phyloP scores from a whole-genome alignment of 108 stramenopile genomes.

The Conticribra guillardii region DNA sequence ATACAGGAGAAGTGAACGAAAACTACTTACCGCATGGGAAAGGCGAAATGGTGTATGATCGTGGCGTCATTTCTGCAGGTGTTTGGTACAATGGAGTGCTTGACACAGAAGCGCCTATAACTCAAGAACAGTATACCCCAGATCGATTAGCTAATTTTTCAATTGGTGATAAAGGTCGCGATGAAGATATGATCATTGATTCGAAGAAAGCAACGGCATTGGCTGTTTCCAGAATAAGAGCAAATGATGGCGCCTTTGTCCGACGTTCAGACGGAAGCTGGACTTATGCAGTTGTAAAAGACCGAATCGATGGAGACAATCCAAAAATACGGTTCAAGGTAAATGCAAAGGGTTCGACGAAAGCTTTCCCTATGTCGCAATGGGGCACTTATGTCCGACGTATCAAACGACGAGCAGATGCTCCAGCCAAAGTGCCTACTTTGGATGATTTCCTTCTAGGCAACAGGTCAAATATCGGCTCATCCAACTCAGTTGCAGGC shows the following conservation, averaged over 20 bases:
- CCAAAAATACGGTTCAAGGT: conserved; percentile 43
- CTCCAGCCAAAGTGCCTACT: conserved; percentile 10
- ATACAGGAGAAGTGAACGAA: conserved; percentile 46
- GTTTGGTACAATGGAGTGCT: conserved; percentile 53
- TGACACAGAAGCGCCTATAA: conserved; percentile 38
- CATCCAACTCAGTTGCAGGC: conserved; percentile 28
- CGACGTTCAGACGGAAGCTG: conserved; percentile 47
- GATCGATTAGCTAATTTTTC: conserved; percentile 24
- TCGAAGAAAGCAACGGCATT: conserved; percentile 36
- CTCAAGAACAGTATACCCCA: conserved; percentile 20
- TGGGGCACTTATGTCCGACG: conserved; percentile 41
- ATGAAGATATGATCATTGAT: conserved; percentile 44
- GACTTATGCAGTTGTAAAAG: conserved; percentile 47
- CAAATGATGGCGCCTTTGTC: conserved; percentile 46
- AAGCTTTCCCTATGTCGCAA: conserved; percentile 38
- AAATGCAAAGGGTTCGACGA: conserved; percentile 43
- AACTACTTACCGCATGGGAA: conserved; percentile 37
- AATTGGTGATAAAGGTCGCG: conserved; percentile 45
- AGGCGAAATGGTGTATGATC: conserved; percentile 48
- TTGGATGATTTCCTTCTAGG: conserved; percentile 29
- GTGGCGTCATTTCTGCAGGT: conserved; percentile 40
- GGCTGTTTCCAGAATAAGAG: conserved; percentile 16
- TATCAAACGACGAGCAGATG: conserved; percentile 11
- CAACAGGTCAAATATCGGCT: conserved; percentile 20
- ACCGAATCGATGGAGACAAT: conserved; percentile 29